These are phyloP conservation scores for Gossypium anomalum DNA, from an alignment of 345 rosid genomes.

Conservation along the genomic window DNA sequence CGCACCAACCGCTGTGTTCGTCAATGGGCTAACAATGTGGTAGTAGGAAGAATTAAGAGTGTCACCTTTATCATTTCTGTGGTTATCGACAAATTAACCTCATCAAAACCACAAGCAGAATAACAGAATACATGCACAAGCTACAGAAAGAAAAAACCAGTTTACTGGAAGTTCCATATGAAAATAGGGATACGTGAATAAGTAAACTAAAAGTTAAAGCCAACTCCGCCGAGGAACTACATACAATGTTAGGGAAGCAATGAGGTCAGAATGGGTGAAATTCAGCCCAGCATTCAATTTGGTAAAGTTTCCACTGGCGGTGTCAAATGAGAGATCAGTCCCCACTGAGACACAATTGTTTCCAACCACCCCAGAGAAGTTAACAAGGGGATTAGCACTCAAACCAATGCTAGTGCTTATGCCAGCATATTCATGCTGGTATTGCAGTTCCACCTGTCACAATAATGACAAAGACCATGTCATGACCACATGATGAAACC, in stretches of 20 bases:
- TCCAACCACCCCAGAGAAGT: conserved; percentile 3
- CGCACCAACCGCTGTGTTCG: conserved; percentile 71
- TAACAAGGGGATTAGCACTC: neutral
- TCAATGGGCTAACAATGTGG: conserved; percentile 56
- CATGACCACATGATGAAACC: neutral
- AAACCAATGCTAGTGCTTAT: conserved; percentile 26
- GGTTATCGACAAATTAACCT: neutral
- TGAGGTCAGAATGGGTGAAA: neutral
- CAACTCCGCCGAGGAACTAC: neutral
- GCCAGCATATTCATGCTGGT: conserved; percentile 80
- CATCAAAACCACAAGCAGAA: neutral
- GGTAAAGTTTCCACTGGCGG: neutral
- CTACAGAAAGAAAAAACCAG: neutral
- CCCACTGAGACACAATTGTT: conserved; percentile 2
- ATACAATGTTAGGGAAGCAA: conserved; percentile 2
- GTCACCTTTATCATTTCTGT: conserved; percentile 84
- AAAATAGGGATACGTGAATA: no score
- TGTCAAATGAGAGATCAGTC: conserved; percentile 1
- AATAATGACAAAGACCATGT: neutral
- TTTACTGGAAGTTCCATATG: neutral
- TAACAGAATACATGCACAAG: neutral
- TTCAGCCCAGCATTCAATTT: conserved; percentile 6
- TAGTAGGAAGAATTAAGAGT: conserved; percentile 64
- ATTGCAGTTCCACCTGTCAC: conserved; percentile 81
- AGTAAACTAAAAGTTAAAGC: neutral